phyloP scores from a whole-genome alignment of 2,329 filamentous ascomycete species.

The Scedosporium apiospermum region DNA sequence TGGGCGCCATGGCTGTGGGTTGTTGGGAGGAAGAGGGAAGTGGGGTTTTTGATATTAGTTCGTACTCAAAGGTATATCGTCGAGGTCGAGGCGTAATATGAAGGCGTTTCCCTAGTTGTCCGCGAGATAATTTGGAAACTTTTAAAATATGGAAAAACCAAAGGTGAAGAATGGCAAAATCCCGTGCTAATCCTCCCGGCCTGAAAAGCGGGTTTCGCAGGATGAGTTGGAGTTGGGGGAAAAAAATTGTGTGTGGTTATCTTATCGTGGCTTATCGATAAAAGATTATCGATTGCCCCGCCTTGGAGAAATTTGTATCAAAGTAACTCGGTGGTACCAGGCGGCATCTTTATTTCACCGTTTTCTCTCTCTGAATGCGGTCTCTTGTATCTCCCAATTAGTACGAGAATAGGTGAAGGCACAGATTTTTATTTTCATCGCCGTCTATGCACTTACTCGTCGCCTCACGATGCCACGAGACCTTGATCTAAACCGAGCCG shows the following conservation, averaged over 20 bases:
- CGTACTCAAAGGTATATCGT: neutral
- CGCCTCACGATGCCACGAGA: too few species aligned
- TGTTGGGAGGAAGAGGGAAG: neutral
- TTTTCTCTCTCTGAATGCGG: too few species aligned
- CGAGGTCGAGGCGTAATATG: neutral
- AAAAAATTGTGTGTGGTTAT: neutral
- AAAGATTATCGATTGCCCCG: neutral
- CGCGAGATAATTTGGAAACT: too few species aligned
- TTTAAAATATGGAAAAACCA: neutral
- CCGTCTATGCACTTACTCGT: too few species aligned
- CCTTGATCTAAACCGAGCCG: too few species aligned
- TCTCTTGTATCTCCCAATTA: too few species aligned
- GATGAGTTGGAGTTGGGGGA: neutral
- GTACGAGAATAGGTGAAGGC: too few species aligned
- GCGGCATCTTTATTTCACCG: too few species aligned
- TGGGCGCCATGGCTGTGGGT: conserved; percentile 27
- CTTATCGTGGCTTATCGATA: neutral
- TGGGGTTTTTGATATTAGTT: neutral
- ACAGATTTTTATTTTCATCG: too few species aligned
- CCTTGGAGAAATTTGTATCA: neutral
- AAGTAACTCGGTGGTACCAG: too few species aligned
- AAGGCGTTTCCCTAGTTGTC: too few species aligned
- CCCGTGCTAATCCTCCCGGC: neutral
- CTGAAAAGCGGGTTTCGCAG: neutral
- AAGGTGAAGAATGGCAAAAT: neutral